Evolutionary conservation across 805 yeast genomes (phyloP), one percentile per base, ranked within the genome.

Genomic region (Metschnikowia arizonensis): DNA sequence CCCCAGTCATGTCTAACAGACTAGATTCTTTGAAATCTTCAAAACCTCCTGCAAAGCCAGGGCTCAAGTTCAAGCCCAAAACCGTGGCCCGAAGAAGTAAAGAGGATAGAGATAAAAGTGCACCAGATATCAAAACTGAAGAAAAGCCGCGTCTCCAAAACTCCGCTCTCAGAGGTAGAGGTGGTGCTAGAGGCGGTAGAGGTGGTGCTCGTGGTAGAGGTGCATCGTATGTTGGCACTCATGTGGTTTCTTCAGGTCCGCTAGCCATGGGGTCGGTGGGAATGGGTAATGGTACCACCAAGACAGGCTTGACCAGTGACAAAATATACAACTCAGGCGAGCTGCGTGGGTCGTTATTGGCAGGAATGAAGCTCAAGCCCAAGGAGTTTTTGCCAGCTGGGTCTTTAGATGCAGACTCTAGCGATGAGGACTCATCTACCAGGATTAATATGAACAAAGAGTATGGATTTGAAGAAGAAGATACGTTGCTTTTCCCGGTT

Each of bases 51-150:
- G 57, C 67, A 2, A 78, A 79, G 55, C 77, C 86, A 6, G 72
- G 79, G 2, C 66, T 85, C 49, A 83, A 84, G 63, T 90, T 90
- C 66, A 81, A 82, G 63, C 97, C 97, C 2, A 90, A 90, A 63
- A 83, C 75, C 2, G 96, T 90, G 34, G 89, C 89, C 0, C 73
- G 97, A 64, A 81, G 88, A 60, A 69, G 88, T 9, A 83, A 87
- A 54, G 90, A 86, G 54, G 96, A 88, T 55, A 72, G 96, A 61
- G 96, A 81, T 18, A 81, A 85, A 23, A 77, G 79, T 44, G 90
- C 89, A 0, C 88, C 89, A 4, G 59, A 53, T 5, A 76, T 72
- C 52, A 66, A 74, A 48, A 68, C 53, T 21, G 73, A 68, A 45
- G 55, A 55, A 46, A 28, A 15, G 7, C 44, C 49, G 1, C 44